phyloP scores from a whole-genome alignment of 257 asterid genomes.

The Rauvolfia tetraphylla region DNA sequence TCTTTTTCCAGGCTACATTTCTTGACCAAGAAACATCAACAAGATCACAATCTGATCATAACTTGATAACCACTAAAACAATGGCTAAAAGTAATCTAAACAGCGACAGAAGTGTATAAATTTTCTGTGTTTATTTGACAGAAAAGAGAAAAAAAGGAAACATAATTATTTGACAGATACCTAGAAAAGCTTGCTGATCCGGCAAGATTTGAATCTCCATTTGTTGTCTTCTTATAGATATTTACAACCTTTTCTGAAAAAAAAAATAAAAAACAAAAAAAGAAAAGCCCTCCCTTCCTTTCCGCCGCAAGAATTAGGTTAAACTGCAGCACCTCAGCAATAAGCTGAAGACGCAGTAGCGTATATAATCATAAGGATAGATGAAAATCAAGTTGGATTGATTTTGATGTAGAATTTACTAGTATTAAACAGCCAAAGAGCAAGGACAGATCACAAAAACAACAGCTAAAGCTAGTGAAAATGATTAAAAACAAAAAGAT shows the following conservation, averaged over 20 bases:
- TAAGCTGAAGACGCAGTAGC: not conserved
- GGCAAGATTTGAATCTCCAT: not conserved
- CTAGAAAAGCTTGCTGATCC: not conserved
- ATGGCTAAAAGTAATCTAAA: too few species aligned
- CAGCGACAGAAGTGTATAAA: not conserved
- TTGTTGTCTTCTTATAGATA: not conserved
- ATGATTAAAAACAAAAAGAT: not conserved
- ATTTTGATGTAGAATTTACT: conserved; percentile 3
- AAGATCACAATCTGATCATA: too few species aligned
- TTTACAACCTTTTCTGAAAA: too few species aligned
- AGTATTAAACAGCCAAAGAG: not conserved
- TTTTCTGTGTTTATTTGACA: too few species aligned
- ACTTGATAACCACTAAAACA: too few species aligned
- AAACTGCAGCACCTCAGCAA: not conserved
- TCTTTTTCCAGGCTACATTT: too few species aligned
- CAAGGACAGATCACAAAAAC: not conserved
- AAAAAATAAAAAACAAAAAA: too few species aligned
- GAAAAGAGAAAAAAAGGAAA: not conserved
- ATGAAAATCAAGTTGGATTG: not conserved
- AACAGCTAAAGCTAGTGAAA: not conserved
- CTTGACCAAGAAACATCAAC: not conserved
- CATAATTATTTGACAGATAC: not conserved
- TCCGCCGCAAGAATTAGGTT: conserved; percentile 7
- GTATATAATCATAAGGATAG: not conserved
- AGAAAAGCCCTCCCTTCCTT: too few species aligned